Evolutionary conservation across 768 basidiomycete genomes (phyloP).

Genomic region (Suillus tomentosus): DNA sequence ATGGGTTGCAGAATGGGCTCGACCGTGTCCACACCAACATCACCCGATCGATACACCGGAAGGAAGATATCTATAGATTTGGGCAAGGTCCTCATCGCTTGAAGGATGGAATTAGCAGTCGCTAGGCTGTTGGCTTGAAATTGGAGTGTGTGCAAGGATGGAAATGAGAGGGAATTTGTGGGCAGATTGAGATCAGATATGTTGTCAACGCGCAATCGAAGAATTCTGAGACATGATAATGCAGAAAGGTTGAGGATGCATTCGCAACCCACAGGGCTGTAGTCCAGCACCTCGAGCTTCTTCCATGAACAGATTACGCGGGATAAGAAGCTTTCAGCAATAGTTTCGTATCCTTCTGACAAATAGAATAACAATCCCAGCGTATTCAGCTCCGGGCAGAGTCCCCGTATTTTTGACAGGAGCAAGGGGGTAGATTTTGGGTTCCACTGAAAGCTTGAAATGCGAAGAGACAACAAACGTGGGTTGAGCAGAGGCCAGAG

Average conservation of each 20-base stretch:
- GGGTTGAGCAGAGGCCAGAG: constrained; percentile 2
- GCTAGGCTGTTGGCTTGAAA: neutral
- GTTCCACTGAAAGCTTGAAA: constrained; percentile 1
- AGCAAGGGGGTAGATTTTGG: neutral
- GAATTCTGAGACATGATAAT: neutral
- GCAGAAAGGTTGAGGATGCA: neutral
- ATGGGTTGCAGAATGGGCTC: neutral
- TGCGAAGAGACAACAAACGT: constrained; percentile 3
- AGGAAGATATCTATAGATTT: neutral
- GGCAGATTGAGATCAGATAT: neutral
- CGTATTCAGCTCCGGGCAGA: neutral
- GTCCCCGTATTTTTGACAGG: neutral
- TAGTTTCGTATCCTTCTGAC: neutral
- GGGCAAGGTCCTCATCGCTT: neutral
- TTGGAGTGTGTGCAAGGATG: neutral
- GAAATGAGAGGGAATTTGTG: constrained; percentile 4
- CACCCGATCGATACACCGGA: neutral
- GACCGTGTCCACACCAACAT: neutral
- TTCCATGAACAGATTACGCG: neutral
- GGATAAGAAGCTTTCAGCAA: neutral
- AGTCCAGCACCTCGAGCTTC: constrained; percentile 4
- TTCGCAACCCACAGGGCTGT: neutral
- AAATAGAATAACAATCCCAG: neutral
- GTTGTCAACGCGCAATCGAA: neutral
- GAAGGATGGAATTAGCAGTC: neutral